Evolutionary conservation across 331 rosid genomes (phyloP), one percentile per base, ranked within the genome.

Genomic region (Quercus tomentella): DNA sequence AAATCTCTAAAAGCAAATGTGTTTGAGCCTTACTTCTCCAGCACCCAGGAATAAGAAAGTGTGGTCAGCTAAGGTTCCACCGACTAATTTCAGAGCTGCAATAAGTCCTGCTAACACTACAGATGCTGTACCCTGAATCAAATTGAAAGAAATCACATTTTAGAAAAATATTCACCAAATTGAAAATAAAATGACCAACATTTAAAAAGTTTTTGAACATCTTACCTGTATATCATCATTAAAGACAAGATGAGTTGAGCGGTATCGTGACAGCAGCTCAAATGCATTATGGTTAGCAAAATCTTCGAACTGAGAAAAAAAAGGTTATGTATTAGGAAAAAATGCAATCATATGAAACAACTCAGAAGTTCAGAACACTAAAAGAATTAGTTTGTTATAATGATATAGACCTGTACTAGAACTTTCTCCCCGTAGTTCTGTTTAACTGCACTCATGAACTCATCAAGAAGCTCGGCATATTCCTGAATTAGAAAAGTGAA

Each of bases 211-310:
- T 57, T 70, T 77, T 49, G 45, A 65, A 55, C 26, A 55, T 25
- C 66, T 25, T 83, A 89, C 99, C 90, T 95, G 99, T 51, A 96
- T 96, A 72, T 96, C 99, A 79, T 96, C 98, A 58, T 96, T 96
- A 77, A 96, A 96, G 83, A 96, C 99, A 16, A 93, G 97, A 86
- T 93, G 98, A 62, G 91, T 85, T 56, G 90, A 77, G 56, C 92
- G 82, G 83, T 90, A 96, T 82, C 79, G 93, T 56, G 74, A 89
- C 66, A 96, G 97, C 85, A 96, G 91, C 82, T 92, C 89, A 16
- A 96, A 96, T 7, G 99, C 99, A 75, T 96, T 96, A 83, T 96
- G 99, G 84, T 93, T 96, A 11, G 97, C 98, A 26, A 96, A 96
- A 87, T 96, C 99, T 81, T 96, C 99, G 18, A 93, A 96, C 98